Evolutionary conservation across 306 rosid species (phyloP).

Genomic region (Quercus ilex): DNA sequence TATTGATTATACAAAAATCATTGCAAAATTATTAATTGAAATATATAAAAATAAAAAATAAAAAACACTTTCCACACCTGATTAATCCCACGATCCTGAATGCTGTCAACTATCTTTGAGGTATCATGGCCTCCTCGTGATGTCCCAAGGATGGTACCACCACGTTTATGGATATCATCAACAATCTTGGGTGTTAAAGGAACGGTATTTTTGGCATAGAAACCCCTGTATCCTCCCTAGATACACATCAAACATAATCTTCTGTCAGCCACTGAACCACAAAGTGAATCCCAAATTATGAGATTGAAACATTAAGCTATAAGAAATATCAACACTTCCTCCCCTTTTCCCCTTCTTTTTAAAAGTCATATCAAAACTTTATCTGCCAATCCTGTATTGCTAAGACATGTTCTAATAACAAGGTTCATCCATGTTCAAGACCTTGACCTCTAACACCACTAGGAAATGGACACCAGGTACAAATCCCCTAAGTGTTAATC

Average conservation of each 20-base stretch:
- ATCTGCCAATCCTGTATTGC: not conserved
- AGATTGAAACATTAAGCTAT: not conserved
- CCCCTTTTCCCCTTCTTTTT: not conserved
- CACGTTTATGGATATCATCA: conserved; percentile 51
- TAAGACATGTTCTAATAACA: not conserved
- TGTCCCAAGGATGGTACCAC: conserved; percentile 53
- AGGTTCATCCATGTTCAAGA: not conserved
- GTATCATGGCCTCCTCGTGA: conserved; percentile 52
- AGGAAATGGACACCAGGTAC: not conserved
- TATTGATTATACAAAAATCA: not conserved
- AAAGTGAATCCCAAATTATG: not conserved
- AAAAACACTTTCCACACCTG: conserved; percentile 19
- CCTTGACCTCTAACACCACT: not conserved
- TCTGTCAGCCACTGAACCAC: not conserved
- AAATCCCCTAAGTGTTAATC: not conserved
- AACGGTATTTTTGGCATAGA: conserved; percentile 41
- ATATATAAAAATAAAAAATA: not conserved
- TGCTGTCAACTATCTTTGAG: conserved; percentile 49
- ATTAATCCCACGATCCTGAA: conserved; percentile 51
- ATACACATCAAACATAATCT: not conserved
- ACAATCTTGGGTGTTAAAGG: conserved; percentile 40
- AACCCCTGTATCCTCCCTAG: conserved; percentile 51
- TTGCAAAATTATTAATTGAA: not conserved
- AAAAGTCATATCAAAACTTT: not conserved
- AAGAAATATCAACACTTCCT: not conserved